A percentile compares a stretch with the other conserved stretches of the same genome.
phyloP scores from a whole-genome alignment of 805 yeast genomes.

The Metschnikowia colocasiae region DNA sequence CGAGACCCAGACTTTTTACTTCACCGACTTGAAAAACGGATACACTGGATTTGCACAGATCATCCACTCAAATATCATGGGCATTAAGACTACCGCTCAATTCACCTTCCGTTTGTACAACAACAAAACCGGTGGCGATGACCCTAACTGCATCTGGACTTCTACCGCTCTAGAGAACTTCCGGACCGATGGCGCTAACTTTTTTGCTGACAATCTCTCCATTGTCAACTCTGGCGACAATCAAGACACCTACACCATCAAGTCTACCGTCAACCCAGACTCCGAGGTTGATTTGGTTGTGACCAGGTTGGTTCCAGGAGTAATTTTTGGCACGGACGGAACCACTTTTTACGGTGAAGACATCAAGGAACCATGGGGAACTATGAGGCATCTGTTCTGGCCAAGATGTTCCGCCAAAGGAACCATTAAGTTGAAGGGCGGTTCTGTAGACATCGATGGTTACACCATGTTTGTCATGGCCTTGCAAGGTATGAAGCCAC shows the following conservation, averaged over 20 bases:
- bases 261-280: constrained; percentile 64
- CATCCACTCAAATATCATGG: constrained; percentile 88
- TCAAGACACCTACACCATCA: constrained; percentile 45
- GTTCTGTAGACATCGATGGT: constrained; percentile 40
- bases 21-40: constrained; percentile 58
- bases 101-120: constrained; percentile 83
- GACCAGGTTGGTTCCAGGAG: constrained; percentile 65
- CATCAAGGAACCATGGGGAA: constrained; percentile 86
- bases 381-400: constrained; percentile 96
- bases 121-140: constrained; percentile 38
- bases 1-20: constrained; percentile 92
- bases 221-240: constrained; percentile 56
- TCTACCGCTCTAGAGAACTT: constrained; percentile 85
- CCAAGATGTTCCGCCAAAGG: constrained; percentile 80
- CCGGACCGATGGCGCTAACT: constrained; percentile 66
- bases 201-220: constrained; percentile 70
- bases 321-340: constrained; percentile 89
- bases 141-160: constrained; percentile 68
- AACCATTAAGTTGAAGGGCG: constrained; percentile 45
- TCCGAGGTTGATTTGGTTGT: constrained; percentile 68
- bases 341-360: constrained; percentile 84
- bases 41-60: constrained; percentile 87
- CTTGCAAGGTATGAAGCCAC: constrained; percentile 98
- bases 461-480: constrained; percentile 90
- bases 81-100: constrained; percentile 86